Conservation (phyloP, 306 rosid genomes). For the Cercis canadensis region DNA sequence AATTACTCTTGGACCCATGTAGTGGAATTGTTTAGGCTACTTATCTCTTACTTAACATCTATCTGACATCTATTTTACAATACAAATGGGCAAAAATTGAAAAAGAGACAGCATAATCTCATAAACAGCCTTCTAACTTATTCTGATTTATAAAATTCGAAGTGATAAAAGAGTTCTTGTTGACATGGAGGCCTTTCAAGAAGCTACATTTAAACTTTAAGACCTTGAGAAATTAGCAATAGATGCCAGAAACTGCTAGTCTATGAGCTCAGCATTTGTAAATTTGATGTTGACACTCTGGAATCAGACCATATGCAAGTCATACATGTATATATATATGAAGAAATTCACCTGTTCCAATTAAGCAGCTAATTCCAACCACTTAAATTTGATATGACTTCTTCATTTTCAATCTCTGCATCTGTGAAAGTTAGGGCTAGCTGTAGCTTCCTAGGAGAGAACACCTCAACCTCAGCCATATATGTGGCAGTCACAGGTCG, state of each 20-base stretch:
- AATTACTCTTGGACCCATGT: too few species aligned
- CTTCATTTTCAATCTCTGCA: conserved; percentile 80
- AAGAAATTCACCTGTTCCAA: conserved; percentile 48
- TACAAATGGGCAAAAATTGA: too few species aligned
- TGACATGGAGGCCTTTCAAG: not conserved
- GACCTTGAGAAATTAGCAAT: not conserved
- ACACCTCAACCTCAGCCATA: conserved; percentile 87
- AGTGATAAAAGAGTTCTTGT: too few species aligned
- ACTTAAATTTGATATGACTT: conserved; percentile 41
- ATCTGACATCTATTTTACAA: too few species aligned
- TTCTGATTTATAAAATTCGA: not conserved
- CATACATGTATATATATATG: not conserved
- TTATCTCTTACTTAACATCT: too few species aligned
- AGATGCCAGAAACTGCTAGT: too few species aligned
- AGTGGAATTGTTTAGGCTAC: too few species aligned
- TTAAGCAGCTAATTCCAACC: conserved; percentile 46
- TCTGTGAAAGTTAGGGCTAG: conserved; percentile 80
- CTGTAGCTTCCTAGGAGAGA: conserved; percentile 79
- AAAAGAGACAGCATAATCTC: not conserved
- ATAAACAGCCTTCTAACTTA: not conserved
- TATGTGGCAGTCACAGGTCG: conserved; percentile 90
- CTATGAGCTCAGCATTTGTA: not conserved
- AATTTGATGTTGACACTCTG: too few species aligned
- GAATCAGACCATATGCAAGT: not conserved
- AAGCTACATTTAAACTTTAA: not conserved